Percentiles rank a stretch among this genome's conserved stretches.
These are phyloP conservation scores for Neurospora sp. DNA, from an alignment of 495 filamentous ascomycete species.

Conservation along the genomic window DNA sequence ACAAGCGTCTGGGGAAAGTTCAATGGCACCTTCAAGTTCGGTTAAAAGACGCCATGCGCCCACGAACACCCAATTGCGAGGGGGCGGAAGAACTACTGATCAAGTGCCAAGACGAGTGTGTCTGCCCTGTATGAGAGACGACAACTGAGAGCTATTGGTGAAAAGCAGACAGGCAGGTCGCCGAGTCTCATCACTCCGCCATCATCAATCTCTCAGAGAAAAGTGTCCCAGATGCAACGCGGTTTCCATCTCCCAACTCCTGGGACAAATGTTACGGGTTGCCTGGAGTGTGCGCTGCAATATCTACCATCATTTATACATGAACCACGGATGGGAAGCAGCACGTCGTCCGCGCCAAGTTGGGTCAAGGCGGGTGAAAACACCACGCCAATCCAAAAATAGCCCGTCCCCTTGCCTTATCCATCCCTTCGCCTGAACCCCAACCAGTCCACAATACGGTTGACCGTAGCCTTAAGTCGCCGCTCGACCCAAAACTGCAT, in stretches of 20 bases:
- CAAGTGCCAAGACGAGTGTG: not conserved
- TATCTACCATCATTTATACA: constrained; percentile 11
- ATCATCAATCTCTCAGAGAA: not conserved
- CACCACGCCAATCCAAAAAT: constrained; percentile 23
- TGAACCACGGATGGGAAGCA: constrained; percentile 3
- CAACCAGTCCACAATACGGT: constrained; percentile 9
- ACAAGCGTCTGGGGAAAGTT: not conserved
- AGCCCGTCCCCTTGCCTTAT: constrained; percentile 3
- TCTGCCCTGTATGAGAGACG: not conserved
- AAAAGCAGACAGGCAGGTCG: not conserved
- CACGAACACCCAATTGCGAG: not conserved
- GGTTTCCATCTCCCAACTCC: constrained; percentile 2
- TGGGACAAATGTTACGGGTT: constrained; percentile 9
- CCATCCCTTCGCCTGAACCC: not conserved
- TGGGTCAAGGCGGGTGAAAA: constrained; percentile 2
- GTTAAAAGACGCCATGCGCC: not conserved
- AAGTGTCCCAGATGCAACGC: constrained; percentile 12
- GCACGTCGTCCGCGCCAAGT: not conserved
- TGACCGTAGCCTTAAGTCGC: constrained; percentile 19
- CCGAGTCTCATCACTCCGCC: not conserved
- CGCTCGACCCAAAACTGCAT: constrained; percentile 14
- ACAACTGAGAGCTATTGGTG: not conserved
- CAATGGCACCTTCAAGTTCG: not conserved
- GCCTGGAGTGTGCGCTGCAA: not conserved
- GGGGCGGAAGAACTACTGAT: not conserved